Evolutionary conservation across 2,329 filamentous ascomycete genomes (phyloP), one percentile per base, ranked within the genome.

Genomic region (Fusarium avenaceum): DNA sequence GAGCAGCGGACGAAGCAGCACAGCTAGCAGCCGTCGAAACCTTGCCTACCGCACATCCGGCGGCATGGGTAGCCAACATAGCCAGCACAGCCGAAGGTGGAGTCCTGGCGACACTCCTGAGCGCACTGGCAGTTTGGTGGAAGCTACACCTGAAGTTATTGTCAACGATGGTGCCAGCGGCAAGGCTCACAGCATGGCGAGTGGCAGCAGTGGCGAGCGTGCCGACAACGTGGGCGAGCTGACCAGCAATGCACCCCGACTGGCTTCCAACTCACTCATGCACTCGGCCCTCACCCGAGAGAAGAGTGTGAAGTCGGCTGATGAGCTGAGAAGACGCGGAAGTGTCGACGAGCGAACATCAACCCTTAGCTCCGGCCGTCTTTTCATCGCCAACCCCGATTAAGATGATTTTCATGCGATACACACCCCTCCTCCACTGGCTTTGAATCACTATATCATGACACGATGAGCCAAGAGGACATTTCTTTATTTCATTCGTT

Each of bases 321-420:
- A 93, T 24, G 92, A 95, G 66, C 82, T 96, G 56, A 86, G 85
- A 73, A 85, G 93, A 71, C 85, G 92, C 74, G 93, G 93, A 57
- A 96, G 92, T 75, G 92, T 96, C 48, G 93, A 96, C 76, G 93
- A 96, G 79, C 85, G 91, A 74, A 92, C 91, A 7, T 90, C 89
- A 79, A 94, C 92, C 2, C 90, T 96, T 77, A 89, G 87, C 20
- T 85, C 87, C 28, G 89, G 89, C 48, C 87, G 92, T 65, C 85
- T 96, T 60, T 96, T 92, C 78, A 94, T 96, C 75, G 93, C 93
- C 72, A 96, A 96, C 79, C 93, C 93, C 19, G 93, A 96, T 78
- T 87, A 80, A 63, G 26, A 45, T 24, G 26, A 49, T 60, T 45
- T 50, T 50, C n/a, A 51, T 26, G 53, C 44, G 14, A 39, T 20